Percentiles rank a stretch among this genome's conserved stretches.
Evolutionary conservation across 2,329 filamentous ascomycete species (phyloP).

Genomic region (Colletotrichum orchidophilum): DNA sequence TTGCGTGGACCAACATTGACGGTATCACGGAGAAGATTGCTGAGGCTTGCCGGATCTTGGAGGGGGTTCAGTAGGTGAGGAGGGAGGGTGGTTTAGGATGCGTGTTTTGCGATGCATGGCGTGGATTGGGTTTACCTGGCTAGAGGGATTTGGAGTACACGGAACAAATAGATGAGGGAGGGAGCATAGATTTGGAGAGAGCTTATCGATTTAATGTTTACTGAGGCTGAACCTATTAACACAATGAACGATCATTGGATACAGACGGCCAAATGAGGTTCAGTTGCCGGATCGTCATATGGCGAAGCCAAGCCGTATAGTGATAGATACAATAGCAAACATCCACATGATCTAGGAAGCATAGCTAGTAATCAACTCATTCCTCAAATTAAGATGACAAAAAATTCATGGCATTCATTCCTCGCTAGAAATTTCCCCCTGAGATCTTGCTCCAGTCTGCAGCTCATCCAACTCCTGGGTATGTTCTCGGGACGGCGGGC

Average conservation of each 20-base stretch:
- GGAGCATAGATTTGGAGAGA: background rate
- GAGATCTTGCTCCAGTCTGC: no score
- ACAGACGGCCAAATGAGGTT: background rate
- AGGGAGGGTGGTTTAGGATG: background rate
- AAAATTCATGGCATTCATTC: no score
- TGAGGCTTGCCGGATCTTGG: conserved; percentile 37
- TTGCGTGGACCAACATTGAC: conserved; percentile 43
- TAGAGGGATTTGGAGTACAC: background rate
- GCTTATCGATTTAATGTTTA: background rate
- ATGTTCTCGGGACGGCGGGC: no score
- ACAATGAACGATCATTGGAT: background rate
- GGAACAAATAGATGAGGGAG: background rate
- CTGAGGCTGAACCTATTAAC: background rate
- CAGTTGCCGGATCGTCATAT: background rate
- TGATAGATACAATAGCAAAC: no score
- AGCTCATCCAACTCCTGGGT: no score
- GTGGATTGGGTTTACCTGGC: background rate
- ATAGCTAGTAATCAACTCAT: no score
- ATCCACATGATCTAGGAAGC: no score
- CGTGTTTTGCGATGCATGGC: background rate
- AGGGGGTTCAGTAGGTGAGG: background rate
- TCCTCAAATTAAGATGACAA: no score
- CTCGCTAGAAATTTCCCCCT: no score
- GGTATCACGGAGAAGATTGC: conserved; percentile 39
- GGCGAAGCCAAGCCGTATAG: background rate